Percentiles rank a stretch among this genome's conserved stretches.
Conservation (phyloP, 2,329 filamentous ascomycete genomes). For the Drechslerella dactyloides region DNA sequence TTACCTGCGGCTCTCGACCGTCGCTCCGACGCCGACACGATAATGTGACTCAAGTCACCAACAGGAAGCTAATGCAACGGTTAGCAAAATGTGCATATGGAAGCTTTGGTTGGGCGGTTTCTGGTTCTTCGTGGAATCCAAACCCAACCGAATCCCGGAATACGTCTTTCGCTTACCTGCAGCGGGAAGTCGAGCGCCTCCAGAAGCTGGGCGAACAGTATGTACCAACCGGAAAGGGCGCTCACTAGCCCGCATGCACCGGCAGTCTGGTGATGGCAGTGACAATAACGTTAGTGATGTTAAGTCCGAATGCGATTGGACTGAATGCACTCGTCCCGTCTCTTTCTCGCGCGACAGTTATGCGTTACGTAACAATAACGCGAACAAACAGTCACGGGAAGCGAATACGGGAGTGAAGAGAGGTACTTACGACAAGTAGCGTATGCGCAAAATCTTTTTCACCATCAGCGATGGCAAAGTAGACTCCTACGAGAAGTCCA, state of each 20-base stretch:
- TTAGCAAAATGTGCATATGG: slow-evolving; percentile 26
- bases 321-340: too few relatives aligned
- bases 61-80: slow-evolving; percentile 38
- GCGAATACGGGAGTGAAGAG: neutral
- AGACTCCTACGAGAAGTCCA: slow-evolving; percentile 66
- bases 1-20: slow-evolving; percentile 10
- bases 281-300: neutral
- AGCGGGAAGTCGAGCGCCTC: slow-evolving; percentile 47
- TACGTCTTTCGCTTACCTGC: slow-evolving; percentile 14
- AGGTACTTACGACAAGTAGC: slow-evolving; percentile 27
- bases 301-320: too few relatives aligned
- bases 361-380: neutral
- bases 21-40: slow-evolving; percentile 31
- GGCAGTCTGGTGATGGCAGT: slow-evolving; percentile 15
- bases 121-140: slow-evolving; percentile 12
- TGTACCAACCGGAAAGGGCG: slow-evolving; percentile 40
- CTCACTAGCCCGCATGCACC: slow-evolving; percentile 36
- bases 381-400: slow-evolving; percentile 2
- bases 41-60: slow-evolving; percentile 41
- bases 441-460: slow-evolving; percentile 12
- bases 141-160: slow-evolving; percentile 4
- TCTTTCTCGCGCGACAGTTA: neutral
- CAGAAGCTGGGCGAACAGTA: slow-evolving; percentile 39
- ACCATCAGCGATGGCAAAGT: slow-evolving; percentile 57
- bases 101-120: neutral